Evolutionary conservation across 139 green algal genomes (phyloP), one percentile per base, ranked within the genome.

Genomic region (Picochlorum sp.): DNA sequence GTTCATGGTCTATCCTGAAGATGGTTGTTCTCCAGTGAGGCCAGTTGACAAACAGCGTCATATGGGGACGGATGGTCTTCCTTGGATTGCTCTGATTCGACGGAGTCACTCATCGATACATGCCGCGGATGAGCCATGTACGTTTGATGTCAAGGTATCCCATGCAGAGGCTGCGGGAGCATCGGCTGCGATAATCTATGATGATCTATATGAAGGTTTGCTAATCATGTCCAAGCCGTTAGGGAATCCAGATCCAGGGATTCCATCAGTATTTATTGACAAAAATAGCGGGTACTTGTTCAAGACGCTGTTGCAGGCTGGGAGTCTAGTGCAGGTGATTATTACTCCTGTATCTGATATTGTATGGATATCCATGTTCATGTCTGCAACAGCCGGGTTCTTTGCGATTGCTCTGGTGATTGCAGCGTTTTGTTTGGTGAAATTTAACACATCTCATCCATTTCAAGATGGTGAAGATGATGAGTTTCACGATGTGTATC

Each of bases 111-210:
- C 71, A 41, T 28, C 21, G 51, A 54, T n/a, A 34, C 60, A 58
- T 13, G 62, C 79, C 16, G 63, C 67, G 6, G 75, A 83, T 13
- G 34, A 41, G 1, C 34, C 34, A 57, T 92, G 85, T 75, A 90
- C 80, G n/a, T 92, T 92, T 63, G 85, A 92, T 30, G 54, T 86
- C 57, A 92, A 92, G 82, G 85, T 91, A 4, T 60, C 44, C 2
- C 65, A 91, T 60, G 87, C 86, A 0, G 67, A 92, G 57, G 34
- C 47, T 2, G 87, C 86, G 2, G 87, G 87, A 2, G 87, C 87
- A 2, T 24, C 66, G 6, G 87, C 83, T 1, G 86, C 83, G 15
- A 88, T 94, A 13, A 75, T 94, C 11, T 90, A 89, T 55, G 87
- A 94, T 38, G 74, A 90, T 52, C 38, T 76, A 0, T 76, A 75